These are phyloP conservation scores for Rhizoclosmatium sp. DNA, from an alignment of 192 early-diverging fungal species.

Conservation along the genomic window DNA sequence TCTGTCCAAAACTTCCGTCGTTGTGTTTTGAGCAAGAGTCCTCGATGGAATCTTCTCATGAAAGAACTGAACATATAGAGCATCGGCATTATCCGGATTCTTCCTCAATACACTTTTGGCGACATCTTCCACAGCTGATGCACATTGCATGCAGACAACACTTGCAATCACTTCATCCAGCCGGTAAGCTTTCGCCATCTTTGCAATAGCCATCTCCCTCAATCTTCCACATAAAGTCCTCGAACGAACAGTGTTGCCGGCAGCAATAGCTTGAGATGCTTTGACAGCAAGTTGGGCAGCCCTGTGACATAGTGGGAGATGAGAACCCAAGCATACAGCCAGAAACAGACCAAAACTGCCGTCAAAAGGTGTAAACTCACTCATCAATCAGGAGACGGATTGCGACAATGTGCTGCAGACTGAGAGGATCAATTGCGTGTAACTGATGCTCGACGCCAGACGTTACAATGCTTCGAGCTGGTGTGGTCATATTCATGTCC, in stretches of 20 bases:
- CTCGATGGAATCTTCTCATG: conserved; percentile 56
- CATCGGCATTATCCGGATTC: conserved; percentile 42
- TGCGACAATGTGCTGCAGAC: conserved; percentile 38
- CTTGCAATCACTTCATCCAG: conserved; percentile 51
- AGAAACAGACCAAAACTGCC: neutral
- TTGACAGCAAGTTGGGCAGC: neutral
- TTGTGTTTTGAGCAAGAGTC: conserved; percentile 49
- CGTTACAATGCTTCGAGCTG: neutral
- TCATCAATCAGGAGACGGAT: conserved; percentile 50
- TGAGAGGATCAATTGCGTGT: conserved; percentile 38
- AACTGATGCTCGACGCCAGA: conserved; percentile 9
- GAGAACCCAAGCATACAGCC: neutral
- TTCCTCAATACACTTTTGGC: conserved; percentile 49
- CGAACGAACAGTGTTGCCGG: neutral
- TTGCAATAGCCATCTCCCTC: conserved; percentile 47
- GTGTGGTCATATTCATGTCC: conserved; percentile 35
- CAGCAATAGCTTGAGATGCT: neutral
- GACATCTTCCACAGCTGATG: conserved; percentile 49
- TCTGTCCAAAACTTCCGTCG: conserved; percentile 37
- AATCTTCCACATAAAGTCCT: conserved; percentile 34
- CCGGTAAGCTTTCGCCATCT: conserved; percentile 46
- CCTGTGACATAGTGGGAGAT: neutral
- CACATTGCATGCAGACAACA: conserved; percentile 51
- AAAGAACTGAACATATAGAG: conserved; percentile 52
- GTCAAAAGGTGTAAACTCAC: neutral